Conservation (phyloP, 768 basidiomycete species). For the Lactifluus subvellereus region DNA sequence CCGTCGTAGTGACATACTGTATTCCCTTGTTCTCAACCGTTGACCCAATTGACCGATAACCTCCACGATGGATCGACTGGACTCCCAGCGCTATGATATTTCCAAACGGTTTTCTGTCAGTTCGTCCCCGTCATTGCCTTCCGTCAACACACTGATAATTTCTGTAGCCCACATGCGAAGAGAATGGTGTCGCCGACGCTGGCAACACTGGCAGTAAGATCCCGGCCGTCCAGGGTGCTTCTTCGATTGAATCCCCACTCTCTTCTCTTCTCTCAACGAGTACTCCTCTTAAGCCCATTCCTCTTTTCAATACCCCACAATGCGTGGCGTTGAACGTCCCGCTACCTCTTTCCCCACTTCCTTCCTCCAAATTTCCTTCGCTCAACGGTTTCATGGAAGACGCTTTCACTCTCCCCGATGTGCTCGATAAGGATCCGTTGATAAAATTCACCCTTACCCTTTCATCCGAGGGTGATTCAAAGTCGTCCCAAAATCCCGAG, state of each 20-base stretch:
- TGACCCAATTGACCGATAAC: neutral
- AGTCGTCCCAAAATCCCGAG: neutral
- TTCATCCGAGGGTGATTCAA: neutral
- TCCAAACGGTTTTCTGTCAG: conserved; percentile 5
- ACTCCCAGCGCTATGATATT: conserved; percentile 17
- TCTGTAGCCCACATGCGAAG: conserved; percentile 4
- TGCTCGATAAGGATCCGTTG: neutral
- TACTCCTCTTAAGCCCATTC: neutral
- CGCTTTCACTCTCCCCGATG: neutral
- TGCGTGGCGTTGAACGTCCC: conserved; percentile 3
- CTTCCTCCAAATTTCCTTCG: neutral
- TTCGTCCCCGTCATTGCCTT: neutral
- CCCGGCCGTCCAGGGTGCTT: neutral
- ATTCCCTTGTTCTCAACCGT: neutral
- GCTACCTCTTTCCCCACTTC: neutral
- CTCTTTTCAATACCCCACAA: conserved; percentile 2
- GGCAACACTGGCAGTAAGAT: neutral
- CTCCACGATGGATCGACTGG: neutral
- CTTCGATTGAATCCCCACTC: conserved; percentile 2
- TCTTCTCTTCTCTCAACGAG: neutral
- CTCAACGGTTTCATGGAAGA: neutral
- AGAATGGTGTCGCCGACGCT: neutral
- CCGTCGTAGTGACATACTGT: neutral
- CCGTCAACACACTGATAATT: neutral
- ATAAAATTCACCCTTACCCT: neutral